phyloP scores from a whole-genome alignment of 1,139 yeast species.

The Protomyces inouyei region DNA sequence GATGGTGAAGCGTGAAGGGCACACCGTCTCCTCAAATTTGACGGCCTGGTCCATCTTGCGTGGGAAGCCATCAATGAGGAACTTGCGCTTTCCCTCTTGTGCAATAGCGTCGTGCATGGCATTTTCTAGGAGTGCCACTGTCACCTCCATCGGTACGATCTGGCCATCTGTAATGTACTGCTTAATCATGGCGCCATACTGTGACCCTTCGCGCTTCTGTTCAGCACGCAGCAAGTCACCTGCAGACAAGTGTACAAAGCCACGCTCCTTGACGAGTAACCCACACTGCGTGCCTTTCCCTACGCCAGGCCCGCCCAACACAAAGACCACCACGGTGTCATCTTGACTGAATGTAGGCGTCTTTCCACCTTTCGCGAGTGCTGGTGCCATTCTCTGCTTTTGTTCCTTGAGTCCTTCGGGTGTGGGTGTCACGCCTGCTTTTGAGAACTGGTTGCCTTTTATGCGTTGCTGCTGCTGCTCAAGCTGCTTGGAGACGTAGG shows the following conservation, averaged over 20 bases:
- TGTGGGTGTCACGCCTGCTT: constrained; percentile 23
- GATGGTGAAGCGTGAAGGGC: constrained; percentile 63
- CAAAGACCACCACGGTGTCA: constrained; percentile 65
- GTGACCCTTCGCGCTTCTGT: constrained; percentile 73
- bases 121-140: constrained; percentile 72
- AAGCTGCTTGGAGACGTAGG: constrained; percentile 3
- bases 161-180: constrained; percentile 77
- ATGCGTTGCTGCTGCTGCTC: constrained; percentile 4
- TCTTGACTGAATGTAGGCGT: constrained; percentile 21
- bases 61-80: constrained; percentile 93
- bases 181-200: constrained; percentile 80
- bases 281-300: constrained; percentile 98
- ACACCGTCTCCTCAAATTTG: constrained; percentile 70
- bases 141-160: constrained; percentile 94
- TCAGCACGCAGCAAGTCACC: constrained; percentile 93
- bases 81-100: constrained; percentile 53
- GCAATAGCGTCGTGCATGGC: constrained; percentile 59
- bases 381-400: constrained; percentile 37
- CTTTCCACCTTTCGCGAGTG: constrained; percentile 5
- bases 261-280: constrained; percentile 69
- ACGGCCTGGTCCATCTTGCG: constrained; percentile 97
- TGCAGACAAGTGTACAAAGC: constrained; percentile 84
- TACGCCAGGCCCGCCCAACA: constrained; percentile 73
- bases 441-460: constrained; percentile 20
- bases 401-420: constrained; percentile 51